Conservation (phyloP, 495 filamentous ascomycete genomes). For the Hypoxylon rickii region DNA sequence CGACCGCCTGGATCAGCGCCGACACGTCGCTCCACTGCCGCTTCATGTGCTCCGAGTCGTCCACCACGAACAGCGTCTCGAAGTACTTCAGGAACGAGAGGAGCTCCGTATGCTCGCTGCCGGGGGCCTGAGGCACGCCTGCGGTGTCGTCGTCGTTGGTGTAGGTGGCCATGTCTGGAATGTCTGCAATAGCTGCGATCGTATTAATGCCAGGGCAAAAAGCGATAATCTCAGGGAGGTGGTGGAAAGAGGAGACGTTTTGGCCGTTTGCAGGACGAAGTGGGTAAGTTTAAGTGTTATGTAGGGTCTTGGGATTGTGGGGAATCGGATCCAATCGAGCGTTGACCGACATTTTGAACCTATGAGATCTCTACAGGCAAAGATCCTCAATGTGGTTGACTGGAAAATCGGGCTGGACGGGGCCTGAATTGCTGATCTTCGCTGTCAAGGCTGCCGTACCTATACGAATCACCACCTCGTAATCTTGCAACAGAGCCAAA, state of each 20-base stretch:
- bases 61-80: slow-evolving; percentile 25
- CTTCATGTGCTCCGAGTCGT: slow-evolving; percentile 27
- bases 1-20: slow-evolving; percentile 25
- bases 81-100: slow-evolving; percentile 29
- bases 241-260: background rate
- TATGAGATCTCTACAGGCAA: background rate
- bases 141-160: slow-evolving; percentile 31
- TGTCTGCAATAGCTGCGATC: background rate
- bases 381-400: background rate
- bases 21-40: slow-evolving; percentile 31
- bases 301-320: background rate
- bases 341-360: background rate
- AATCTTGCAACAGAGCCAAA: background rate
- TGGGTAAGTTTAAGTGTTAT: background rate
- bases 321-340: background rate
- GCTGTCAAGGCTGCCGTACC: background rate
- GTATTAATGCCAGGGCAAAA: too few species aligned
- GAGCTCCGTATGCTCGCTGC: slow-evolving; percentile 22
- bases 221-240: background rate
- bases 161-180: slow-evolving; percentile 19
- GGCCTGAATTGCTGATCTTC: background rate
- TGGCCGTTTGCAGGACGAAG: background rate
- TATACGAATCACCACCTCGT: background rate
- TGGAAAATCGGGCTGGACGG: background rate
- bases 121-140: slow-evolving; percentile 24